Evolutionary conservation across 352 stramenopile genomes (phyloP).

Genomic region (Globisporangium spinosum): DNA sequence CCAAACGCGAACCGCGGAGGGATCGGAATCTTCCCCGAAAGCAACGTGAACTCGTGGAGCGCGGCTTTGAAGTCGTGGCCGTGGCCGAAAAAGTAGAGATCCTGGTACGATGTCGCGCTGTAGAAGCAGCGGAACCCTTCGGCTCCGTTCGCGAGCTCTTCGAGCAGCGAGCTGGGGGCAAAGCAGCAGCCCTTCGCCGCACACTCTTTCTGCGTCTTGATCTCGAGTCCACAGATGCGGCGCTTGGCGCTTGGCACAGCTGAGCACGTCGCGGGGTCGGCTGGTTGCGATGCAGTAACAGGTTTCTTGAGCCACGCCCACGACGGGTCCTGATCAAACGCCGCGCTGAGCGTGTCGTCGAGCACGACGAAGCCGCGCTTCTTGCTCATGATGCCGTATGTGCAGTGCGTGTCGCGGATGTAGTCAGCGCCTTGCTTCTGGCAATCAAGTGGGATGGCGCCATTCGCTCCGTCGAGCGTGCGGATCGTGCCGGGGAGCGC

Average conservation of each 20-base stretch:
- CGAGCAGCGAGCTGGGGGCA: conserved; percentile 3
- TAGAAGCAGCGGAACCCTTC: conserved; percentile 33
- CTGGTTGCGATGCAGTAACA: background rate
- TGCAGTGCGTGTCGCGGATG: conserved; percentile 36
- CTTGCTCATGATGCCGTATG: conserved; percentile 32
- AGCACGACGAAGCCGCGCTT: conserved; percentile 33
- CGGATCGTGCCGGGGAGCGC: conserved; percentile 33
- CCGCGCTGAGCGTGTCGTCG: conserved; percentile 29
- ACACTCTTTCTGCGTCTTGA: conserved; percentile 20
- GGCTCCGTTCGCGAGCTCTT: background rate
- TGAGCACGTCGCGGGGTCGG: conserved; percentile 7
- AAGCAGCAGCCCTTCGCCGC: conserved; percentile 31
- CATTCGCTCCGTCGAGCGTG: conserved; percentile 34
- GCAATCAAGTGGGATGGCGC: conserved; percentile 30
- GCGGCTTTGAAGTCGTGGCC: conserved; percentile 36
- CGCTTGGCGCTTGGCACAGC: conserved; percentile 18
- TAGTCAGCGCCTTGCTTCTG: conserved; percentile 23
- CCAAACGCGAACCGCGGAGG: conserved; percentile 33
- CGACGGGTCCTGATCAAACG: conserved; percentile 22
- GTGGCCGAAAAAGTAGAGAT: conserved; percentile 51
- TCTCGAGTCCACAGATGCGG: conserved; percentile 26
- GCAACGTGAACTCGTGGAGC: conserved; percentile 33
- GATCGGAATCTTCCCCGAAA: conserved; percentile 35
- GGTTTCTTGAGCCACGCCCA: conserved; percentile 27
- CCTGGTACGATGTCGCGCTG: conserved; percentile 27